These are phyloP conservation scores for Citrus trifoliata DNA, from an alignment of 345 rosid genomes.

Conservation along the genomic window DNA sequence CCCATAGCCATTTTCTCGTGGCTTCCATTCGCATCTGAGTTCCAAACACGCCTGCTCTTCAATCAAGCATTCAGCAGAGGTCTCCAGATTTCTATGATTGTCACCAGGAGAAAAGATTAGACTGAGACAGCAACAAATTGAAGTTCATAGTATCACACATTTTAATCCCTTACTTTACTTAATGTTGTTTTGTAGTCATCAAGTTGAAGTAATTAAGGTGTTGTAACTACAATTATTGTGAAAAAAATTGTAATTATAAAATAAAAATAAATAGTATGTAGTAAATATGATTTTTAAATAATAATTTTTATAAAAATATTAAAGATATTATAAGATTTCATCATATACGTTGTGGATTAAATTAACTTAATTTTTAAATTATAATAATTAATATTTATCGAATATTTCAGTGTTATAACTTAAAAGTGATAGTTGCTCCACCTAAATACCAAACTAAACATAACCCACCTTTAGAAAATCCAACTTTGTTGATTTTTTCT, in stretches of 20 bases:
- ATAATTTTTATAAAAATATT: too few relatives aligned
- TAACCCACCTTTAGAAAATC: not conserved
- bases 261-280: too few relatives aligned
- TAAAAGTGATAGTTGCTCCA: too few relatives aligned
- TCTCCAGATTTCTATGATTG: constrained; percentile 89
- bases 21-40: constrained; percentile 85
- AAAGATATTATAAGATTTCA: too few relatives aligned
- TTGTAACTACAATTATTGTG: too few relatives aligned
- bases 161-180: too few relatives aligned
- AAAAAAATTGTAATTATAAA: too few relatives aligned
- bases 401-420: too few relatives aligned
- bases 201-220: not conserved
- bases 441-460: too few relatives aligned
- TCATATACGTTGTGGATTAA: rapidly evolving
- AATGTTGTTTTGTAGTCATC: not conserved
- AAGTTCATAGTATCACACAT: not conserved
- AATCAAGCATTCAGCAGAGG: constrained; percentile 97
- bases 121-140: not conserved
- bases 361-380: too few relatives aligned
- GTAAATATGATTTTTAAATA: too few relatives aligned
- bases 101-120: constrained; percentile 51
- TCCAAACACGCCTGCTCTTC: constrained; percentile 85
- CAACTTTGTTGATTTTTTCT: not conserved
- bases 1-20: constrained; percentile 74
- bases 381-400: rapidly evolving